A percentile compares a stretch with the other conserved stretches of the same genome.
Conservation (phyloP, 2,329 filamentous ascomycete genomes). For the Cytospora leucostoma region DNA sequence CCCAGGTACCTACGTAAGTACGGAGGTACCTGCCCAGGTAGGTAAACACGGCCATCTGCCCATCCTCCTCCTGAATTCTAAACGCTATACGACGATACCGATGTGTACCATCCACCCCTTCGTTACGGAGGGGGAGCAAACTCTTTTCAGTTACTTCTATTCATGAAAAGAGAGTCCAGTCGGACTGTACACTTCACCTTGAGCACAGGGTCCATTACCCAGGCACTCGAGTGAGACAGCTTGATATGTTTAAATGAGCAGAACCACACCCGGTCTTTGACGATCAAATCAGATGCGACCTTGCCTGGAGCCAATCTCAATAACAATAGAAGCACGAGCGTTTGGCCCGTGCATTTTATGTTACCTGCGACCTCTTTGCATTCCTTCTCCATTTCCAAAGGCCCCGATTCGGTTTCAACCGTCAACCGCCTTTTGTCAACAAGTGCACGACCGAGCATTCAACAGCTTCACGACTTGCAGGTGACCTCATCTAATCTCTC, state of each 20-base stretch:
- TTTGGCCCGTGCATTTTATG: conserved; percentile 6
- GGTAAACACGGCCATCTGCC: too few species aligned
- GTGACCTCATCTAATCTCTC: conserved; percentile 21
- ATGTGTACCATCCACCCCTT: not conserved
- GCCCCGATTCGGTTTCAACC: conserved; percentile 3
- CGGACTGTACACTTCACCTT: conserved; percentile 5
- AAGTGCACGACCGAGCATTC: conserved; percentile 15
- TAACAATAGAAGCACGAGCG: conserved; percentile 17
- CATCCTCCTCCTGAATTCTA: too few species aligned
- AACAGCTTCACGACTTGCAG: conserved; percentile 17
- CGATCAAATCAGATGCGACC: conserved; percentile 7
- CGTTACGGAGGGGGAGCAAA: not conserved
- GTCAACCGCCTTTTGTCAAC: conserved; percentile 10
- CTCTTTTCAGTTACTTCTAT: too few species aligned
- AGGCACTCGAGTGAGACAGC: not conserved
- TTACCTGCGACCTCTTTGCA: conserved; percentile 21
- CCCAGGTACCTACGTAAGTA: too few species aligned
- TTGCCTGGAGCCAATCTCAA: conserved; percentile 23
- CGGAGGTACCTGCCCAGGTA: too few species aligned
- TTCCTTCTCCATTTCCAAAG: conserved; percentile 3
- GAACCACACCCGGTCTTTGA: conserved; percentile 11
- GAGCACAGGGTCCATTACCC: not conserved
- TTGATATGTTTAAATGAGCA: conserved; percentile 23
- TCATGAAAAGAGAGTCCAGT: not conserved
- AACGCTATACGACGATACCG: too few species aligned